Evolutionary conservation across 768 basidiomycete species (phyloP), one percentile per base, ranked within the genome.

Genomic region (Collybia nuda): DNA sequence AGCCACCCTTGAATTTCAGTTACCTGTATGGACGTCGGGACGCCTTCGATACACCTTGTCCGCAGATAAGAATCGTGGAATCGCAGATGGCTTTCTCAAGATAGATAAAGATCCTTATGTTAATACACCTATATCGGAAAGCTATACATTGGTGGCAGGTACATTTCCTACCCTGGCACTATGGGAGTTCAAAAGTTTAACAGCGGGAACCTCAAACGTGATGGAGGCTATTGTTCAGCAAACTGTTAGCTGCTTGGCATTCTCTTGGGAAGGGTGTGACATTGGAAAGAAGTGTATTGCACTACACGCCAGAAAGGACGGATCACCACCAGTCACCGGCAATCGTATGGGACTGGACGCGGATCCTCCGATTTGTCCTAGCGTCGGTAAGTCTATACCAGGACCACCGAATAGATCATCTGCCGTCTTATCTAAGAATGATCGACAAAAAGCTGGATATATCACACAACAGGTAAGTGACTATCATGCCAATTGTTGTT

Each of bases 171-270:
- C 43, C 14, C 32, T 61, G 12, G 52, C 38, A 2, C 28, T 50
- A 1, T 58, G 53, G 55, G 57, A 61, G 22, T 61, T 61, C 45
- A 61, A 61, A 29, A 59, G 52, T 35, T 6, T 61, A 5, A 40
- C 45, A 47, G 22, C 42, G 19, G 19, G 53, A 41, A 6, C 21
- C 15, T 11, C 40, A 3, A 12, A 26, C 15, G 21, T 37, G 29
- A 17, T 19, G 6, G 29, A 14, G 14, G 19, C 19, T 5, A 36
- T 15, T 18, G 46, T 17, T 23, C 37, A 12, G 6, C 19, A 12
- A 9, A 5, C 24, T 48, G 42, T 35, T 4, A 18, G 44, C 21
- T 1, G 1, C 14, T 15, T 2, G 1, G 11, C 7, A 21, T 56
- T 56, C 28, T 42, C 44, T 26, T 58, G 52, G 54, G 23, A 45